phyloP scores from a whole-genome alignment of 2,329 filamentous ascomycete species.

The Hypocreales sp. region DNA sequence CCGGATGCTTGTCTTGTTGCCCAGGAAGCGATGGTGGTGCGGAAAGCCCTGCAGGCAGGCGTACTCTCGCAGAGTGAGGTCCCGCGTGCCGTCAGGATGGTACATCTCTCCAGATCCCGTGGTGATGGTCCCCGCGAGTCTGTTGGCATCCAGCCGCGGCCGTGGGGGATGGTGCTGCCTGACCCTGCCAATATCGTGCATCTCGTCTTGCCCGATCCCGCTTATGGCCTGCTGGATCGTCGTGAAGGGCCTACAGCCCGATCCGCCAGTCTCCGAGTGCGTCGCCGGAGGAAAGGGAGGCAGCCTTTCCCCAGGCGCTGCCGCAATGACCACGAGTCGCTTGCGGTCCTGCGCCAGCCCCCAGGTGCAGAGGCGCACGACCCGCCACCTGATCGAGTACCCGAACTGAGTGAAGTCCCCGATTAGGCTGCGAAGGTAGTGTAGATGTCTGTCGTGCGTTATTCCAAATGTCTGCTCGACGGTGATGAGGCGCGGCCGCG shows the following conservation, averaged over 20 bases:
- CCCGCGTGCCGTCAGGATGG: conserved; percentile 47
- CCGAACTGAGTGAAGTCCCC: conserved; percentile 46
- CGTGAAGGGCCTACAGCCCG: conserved; percentile 21
- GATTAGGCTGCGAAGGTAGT: conserved; percentile 44
- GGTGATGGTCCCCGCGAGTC: conserved; percentile 44
- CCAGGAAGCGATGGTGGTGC: conserved; percentile 37
- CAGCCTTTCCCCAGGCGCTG: conserved; percentile 53
- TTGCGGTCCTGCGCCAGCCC: conserved; percentile 32
- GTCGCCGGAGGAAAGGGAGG: conserved; percentile 50
- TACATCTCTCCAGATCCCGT: conserved; percentile 46
- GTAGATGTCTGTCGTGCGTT: conserved; percentile 30
- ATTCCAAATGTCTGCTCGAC: conserved; percentile 69
- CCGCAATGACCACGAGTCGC: conserved; percentile 40
- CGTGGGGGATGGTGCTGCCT: conserved; percentile 13
- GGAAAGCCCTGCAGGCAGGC: conserved; percentile 60
- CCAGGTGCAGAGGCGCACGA: conserved; percentile 37
- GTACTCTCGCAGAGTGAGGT: conserved; percentile 52
- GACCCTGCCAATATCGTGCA: conserved; percentile 22
- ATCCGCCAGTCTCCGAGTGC: conserved; percentile 27
- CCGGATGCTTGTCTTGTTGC: conserved; percentile 24
- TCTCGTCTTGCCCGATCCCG: conserved; percentile 16
- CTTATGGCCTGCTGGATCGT: conserved; percentile 28
- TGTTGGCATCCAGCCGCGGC: conserved; percentile 27
- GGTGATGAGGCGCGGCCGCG: conserved; percentile 54
- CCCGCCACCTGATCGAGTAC: conserved; percentile 57